Evolutionary conservation across 345 rosid species (phyloP), one percentile per base, ranked within the genome.

Genomic region (Citrus reticulata): DNA sequence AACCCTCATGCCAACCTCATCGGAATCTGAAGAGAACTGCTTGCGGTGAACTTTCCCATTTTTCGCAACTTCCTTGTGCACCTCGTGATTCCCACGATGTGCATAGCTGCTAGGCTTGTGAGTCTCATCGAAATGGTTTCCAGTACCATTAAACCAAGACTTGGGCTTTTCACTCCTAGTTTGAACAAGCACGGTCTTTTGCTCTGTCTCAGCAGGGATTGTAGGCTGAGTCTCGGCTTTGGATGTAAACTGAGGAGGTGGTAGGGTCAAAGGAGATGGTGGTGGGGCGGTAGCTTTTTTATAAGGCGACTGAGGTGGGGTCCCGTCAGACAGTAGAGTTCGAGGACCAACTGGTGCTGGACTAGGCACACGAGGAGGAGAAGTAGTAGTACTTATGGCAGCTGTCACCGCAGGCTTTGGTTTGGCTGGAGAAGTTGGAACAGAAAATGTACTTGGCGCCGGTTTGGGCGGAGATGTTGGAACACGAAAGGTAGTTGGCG

Each of bases 211-310:
- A 2, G 20, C 65, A 11, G 94, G 91, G 75, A 88, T 83, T 75
- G 79, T 82, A 40, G 84, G 81, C 74, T 87, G 81, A 9, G 29
- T 57, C 51, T 88, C 88, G 1, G 79, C 68, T 49, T 82, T 82
- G 34, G 88, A 40, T 76, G 81, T 86, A 51, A 91, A 7, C 73
- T 83, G 94, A 57, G 98, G 66, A 11, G 97, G 91, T 35, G 98
- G 98, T n/a, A 93, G 90, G 76, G 73, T 37, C 55, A 92, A 80
- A 71, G 98, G 98, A 59, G 98, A 92, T 32, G 92, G 97, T 51
- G 88, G 89, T 74, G 89, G 91, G 42, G 86, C 84, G 24, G 85
- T 76, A 37, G 86, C 81, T 59, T 77, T 86, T 29, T 25, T 57
- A 66, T 83, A 82, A 13, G 93, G 87, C 29, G 93, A 83, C 68